These are phyloP conservation scores for Hyaloscypha bicolor DNA, from an alignment of 495 filamentous ascomycete species.

Conservation along the genomic window DNA sequence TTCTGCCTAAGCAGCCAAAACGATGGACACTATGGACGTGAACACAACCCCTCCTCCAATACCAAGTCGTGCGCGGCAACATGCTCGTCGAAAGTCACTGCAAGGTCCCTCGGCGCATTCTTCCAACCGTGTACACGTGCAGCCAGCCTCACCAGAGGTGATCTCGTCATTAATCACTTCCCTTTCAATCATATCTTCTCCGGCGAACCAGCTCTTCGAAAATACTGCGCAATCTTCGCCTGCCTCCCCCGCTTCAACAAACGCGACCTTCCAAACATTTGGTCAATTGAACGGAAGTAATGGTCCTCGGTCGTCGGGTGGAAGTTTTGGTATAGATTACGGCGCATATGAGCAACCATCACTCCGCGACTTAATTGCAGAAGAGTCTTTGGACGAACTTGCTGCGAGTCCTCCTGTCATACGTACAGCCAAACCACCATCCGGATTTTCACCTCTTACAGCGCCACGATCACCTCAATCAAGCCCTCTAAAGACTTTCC, in stretches of 20 bases:
- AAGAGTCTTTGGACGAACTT: slow-evolving; percentile 56
- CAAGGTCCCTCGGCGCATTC: slow-evolving; percentile 37
- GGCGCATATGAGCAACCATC: slow-evolving; percentile 55
- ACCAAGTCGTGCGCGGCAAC: slow-evolving; percentile 37
- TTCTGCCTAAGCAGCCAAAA: slow-evolving; percentile 10
- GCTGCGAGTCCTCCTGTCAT: slow-evolving; percentile 82
- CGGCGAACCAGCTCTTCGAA: slow-evolving; percentile 75
- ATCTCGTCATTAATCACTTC: slow-evolving; percentile 94
- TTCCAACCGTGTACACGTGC: slow-evolving; percentile 47
- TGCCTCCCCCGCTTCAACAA: slow-evolving; percentile 29
- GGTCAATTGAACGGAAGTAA: slow-evolving; percentile 16
- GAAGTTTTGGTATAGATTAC: slow-evolving; percentile 74
- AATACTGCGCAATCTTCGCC: slow-evolving; percentile 43
- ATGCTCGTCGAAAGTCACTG: slow-evolving; percentile 42
- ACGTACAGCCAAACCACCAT: slow-evolving; percentile 81
- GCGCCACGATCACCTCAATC: slow-evolving; percentile 57
- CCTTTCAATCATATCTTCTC: slow-evolving; percentile 80
- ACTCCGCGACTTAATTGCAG: slow-evolving; percentile 62
- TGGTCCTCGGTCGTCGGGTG: slow-evolving; percentile 39
- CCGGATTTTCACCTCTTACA: slow-evolving; percentile 68
- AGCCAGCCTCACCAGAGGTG: slow-evolving; percentile 84
- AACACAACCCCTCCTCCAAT: slow-evolving; percentile 35
- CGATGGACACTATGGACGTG: slow-evolving; percentile 19
- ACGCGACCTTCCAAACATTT: slow-evolving; percentile 24
- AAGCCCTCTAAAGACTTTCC: slow-evolving; percentile 42